phyloP scores from a whole-genome alignment of 1,139 yeast genomes.

The Geotrichum histeridarum region DNA sequence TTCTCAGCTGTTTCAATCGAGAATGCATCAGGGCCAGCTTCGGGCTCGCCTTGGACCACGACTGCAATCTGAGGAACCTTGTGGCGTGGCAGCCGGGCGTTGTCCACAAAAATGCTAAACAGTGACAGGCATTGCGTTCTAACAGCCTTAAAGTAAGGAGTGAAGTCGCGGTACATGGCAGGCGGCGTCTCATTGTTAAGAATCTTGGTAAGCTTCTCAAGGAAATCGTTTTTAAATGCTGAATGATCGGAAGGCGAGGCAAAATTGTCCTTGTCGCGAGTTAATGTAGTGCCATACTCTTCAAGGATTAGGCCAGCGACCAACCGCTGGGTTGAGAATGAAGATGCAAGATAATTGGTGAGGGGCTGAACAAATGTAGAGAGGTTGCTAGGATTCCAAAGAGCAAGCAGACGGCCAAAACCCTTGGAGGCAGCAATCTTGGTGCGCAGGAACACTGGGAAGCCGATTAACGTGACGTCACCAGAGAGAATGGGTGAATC shows the following conservation, averaged over 20 bases:
- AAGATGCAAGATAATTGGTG: slow-evolving; percentile 45
- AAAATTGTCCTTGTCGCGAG: slow-evolving; percentile 23
- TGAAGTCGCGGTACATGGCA: slow-evolving; percentile 74
- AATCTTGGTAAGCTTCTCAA: slow-evolving; percentile 40
- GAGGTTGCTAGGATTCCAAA: slow-evolving; percentile 41
- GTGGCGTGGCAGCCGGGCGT: slow-evolving; percentile 67
- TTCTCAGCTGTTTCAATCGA: slow-evolving; percentile 71
- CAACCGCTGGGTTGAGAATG: slow-evolving; percentile 78
- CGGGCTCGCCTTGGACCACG: slow-evolving; percentile 88
- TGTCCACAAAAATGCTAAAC: slow-evolving; percentile 68
- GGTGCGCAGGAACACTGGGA: slow-evolving; percentile 67
- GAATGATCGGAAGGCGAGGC: slow-evolving; percentile 24
- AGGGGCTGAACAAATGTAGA: slow-evolving; percentile 34
- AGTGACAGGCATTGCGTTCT: slow-evolving; percentile 84
- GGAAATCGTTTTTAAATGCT: slow-evolving; percentile 22
- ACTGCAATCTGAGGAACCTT: slow-evolving; percentile 82
- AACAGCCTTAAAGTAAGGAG: slow-evolving; percentile 78
- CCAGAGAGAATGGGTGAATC: slow-evolving; percentile 92
- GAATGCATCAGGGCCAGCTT: slow-evolving; percentile 94
- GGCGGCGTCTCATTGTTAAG: slow-evolving; percentile 44
- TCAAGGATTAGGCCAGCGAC: slow-evolving; percentile 65
- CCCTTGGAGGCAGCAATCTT: slow-evolving; percentile 74
- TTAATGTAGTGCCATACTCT: slow-evolving; percentile 53
- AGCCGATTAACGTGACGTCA: slow-evolving; percentile 81
- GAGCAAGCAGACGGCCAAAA: slow-evolving; percentile 64